These are phyloP conservation scores for Cystobasidium sp. DNA, from an alignment of 1,284 basidiomycete genomes.

Conservation along the genomic window DNA sequence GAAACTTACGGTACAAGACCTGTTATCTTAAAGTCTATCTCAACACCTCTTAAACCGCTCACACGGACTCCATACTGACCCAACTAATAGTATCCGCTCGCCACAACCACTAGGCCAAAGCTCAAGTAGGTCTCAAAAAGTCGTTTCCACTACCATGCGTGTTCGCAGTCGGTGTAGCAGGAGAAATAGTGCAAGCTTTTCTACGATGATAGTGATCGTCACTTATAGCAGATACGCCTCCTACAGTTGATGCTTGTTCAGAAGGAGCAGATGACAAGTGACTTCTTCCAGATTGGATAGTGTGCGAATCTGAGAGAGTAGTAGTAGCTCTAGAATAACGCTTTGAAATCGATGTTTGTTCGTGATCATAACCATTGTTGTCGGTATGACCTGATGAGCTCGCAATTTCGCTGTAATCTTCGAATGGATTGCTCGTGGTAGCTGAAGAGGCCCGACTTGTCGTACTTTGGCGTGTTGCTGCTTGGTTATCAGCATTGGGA, in stretches of 20 bases:
- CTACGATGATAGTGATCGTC: conserved; percentile 23
- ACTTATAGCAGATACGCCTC: conserved; percentile 8
- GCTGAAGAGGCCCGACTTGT: background rate
- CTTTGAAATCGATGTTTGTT: background rate
- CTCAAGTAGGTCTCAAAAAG: background rate
- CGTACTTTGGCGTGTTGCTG: background rate
- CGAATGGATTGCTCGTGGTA: background rate
- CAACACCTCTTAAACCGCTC: too few species aligned
- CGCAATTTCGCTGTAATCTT: conserved; percentile 5
- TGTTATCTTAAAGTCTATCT: too few species aligned
- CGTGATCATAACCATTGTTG: background rate
- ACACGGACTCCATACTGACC: too few species aligned
- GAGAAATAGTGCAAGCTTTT: conserved; percentile 15
- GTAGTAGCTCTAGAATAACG: background rate
- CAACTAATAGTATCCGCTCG: too few species aligned
- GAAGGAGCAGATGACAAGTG: conserved; percentile 1
- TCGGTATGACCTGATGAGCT: conserved; percentile 8
- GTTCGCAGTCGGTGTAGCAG: background rate
- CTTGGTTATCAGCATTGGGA: background rate
- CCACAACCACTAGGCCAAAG: background rate
- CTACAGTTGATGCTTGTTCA: conserved; percentile 15
- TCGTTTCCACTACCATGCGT: background rate
- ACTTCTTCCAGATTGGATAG: conserved; percentile 10
- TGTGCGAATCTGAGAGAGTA: background rate
- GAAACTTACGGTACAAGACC: too few species aligned